Evolutionary conservation across 1,284 basidiomycete species (phyloP).

Genomic region (Fomitopsis schrenkii): DNA sequence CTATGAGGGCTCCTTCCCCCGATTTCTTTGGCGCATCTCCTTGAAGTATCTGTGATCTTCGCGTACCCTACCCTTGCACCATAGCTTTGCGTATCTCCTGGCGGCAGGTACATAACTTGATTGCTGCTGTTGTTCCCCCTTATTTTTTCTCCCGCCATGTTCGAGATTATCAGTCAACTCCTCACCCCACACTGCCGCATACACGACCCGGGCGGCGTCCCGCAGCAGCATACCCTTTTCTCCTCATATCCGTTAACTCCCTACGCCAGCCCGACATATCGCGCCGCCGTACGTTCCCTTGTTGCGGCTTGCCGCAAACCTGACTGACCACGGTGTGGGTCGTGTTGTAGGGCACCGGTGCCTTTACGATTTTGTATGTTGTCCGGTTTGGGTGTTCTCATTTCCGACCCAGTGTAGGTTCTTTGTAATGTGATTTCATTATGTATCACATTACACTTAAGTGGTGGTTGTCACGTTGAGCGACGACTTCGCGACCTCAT

Average conservation of each 20-base stretch:
- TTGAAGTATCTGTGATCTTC: not conserved
- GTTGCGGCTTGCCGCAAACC: not conserved
- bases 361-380: not conserved
- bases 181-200: not conserved
- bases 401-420: not conserved
- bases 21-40: not conserved
- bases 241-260: not conserved
- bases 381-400: not conserved
- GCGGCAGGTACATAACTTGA: not conserved
- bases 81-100: not conserved
- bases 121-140: not conserved
- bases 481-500: too few species aligned
- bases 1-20: not conserved
- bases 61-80: not conserved
- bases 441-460: not conserved
- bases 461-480: too few species aligned
- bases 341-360: slow-evolving; percentile 1
- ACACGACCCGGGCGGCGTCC: not conserved
- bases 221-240: not conserved
- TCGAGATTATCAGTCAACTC: not conserved
- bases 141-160: not conserved
- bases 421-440: not conserved
- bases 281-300: not conserved
- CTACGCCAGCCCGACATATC: not conserved
- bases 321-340: not conserved